A percentile compares a stretch with the other conserved stretches of the same genome.
These are phyloP conservation scores for Monilinia aucupariae DNA, from an alignment of 2,329 filamentous ascomycete species.

Conservation along the genomic window DNA sequence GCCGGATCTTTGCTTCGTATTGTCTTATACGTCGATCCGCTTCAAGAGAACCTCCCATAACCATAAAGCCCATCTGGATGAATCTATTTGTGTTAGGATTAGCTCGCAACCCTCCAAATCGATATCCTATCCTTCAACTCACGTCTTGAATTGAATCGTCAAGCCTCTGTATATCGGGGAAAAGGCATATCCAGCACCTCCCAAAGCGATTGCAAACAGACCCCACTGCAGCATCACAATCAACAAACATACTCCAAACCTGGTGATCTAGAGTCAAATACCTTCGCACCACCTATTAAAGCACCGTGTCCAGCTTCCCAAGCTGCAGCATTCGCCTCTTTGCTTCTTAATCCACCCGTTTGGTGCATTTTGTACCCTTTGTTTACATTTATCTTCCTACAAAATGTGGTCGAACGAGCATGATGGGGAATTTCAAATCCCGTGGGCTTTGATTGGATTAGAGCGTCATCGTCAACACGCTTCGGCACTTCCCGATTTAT, in stretches of 20 bases:
- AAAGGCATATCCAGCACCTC: constrained; percentile 55
- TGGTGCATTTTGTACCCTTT: constrained; percentile 38
- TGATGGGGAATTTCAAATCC: constrained; percentile 2
- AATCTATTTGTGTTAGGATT: constrained; percentile 48
- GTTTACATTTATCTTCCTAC: constrained; percentile 17
- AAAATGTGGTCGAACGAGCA: constrained; percentile 7
- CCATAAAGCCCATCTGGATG: constrained; percentile 68
- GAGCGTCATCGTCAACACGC: constrained; percentile 14
- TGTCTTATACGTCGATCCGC: constrained; percentile 62
- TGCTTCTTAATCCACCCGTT: constrained; percentile 55
- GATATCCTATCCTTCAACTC: constrained; percentile 35
- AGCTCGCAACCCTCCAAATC: not conserved
- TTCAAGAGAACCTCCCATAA: constrained; percentile 71
- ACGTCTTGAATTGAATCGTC: constrained; percentile 75
- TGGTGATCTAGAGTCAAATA: constrained; percentile 32
- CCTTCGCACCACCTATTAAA: constrained; percentile 59
- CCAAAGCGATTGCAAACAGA: constrained; percentile 56
- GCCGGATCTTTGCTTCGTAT: constrained; percentile 61
- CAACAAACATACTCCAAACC: constrained; percentile 6
- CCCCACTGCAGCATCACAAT: constrained; percentile 52
- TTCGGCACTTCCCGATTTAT: constrained; percentile 17
- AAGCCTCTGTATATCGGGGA: constrained; percentile 68
- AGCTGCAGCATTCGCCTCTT: constrained; percentile 63
- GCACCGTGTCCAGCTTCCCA: constrained; percentile 68
- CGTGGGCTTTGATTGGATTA: constrained; percentile 12